Evolutionary conservation across 371 early-diverging fungal genomes (phyloP).

Genomic region (Mucor sp.): DNA sequence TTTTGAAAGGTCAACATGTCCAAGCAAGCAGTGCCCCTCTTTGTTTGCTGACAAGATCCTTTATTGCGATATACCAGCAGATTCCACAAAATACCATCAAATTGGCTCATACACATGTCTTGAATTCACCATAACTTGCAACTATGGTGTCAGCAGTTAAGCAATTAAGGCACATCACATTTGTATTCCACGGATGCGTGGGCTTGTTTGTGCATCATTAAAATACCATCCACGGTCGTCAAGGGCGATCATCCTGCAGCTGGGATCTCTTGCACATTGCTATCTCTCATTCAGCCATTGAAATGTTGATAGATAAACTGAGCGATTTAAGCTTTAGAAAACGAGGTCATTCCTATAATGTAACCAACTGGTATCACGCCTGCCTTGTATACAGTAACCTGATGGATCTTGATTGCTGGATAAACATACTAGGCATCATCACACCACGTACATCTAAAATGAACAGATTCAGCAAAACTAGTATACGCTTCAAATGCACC

Average conservation of each 20-base stretch:
- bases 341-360: not conserved
- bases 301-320: not conserved
- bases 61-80: not conserved
- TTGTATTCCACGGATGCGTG: not conserved
- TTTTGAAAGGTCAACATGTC: no score
- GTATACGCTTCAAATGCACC: not conserved
- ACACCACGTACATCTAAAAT: not conserved
- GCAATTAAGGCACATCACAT: no score
- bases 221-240: not conserved
- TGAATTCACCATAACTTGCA: not conserved
- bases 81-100: not conserved
- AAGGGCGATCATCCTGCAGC: not conserved
- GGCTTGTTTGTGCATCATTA: not conserved
- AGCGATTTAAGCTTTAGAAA: not conserved
- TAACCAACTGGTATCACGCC: not conserved
- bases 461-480: not conserved
- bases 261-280: not conserved
- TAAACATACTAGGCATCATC: not conserved
- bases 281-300: not conserved
- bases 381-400: not conserved
- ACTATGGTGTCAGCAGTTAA: not conserved
- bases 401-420: not conserved
- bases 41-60: no score
- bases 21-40: no score
- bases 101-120: not conserved